Evolutionary conservation across 169 alveolate species (phyloP).

Genomic region (Eimeria tenella): DNA sequence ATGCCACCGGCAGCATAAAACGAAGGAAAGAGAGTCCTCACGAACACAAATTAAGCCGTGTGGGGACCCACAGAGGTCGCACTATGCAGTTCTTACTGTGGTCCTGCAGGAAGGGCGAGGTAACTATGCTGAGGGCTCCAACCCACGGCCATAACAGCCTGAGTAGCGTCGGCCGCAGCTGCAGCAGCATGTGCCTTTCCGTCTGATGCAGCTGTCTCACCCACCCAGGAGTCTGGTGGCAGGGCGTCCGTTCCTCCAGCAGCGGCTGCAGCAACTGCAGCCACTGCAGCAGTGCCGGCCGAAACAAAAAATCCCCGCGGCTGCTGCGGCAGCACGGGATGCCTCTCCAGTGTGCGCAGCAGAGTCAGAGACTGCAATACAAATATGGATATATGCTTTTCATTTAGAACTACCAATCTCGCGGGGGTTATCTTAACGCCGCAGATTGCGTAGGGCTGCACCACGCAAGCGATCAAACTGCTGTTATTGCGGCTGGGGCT

Average conservation of each 20-base stretch:
- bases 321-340: background rate
- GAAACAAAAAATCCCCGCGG: constrained; percentile 12
- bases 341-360: constrained; percentile 53
- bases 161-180: constrained; percentile 10
- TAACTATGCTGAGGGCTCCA: constrained; percentile 69
- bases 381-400: constrained; percentile 1
- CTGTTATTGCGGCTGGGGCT: background rate
- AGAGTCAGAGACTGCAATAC: constrained; percentile 39
- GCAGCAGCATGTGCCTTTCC: constrained; percentile 34
- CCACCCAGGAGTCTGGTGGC: background rate
- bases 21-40: background rate
- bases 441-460: constrained; percentile 37
- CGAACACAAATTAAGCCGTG: background rate
- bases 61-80: background rate
- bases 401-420: constrained; percentile 9
- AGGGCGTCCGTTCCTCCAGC: background rate
- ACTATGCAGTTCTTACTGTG: background rate
- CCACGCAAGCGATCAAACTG: constrained; percentile 25
- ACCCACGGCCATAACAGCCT: constrained; percentile 58
- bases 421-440: constrained; percentile 35
- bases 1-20: background rate
- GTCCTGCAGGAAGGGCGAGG: constrained; percentile 63
- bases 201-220: background rate
- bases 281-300: constrained; percentile 41
- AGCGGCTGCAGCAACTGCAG: constrained; percentile 31